phyloP scores from a whole-genome alignment of 2,329 filamentous ascomycete genomes.

The Dryadomyces quercivorus region DNA sequence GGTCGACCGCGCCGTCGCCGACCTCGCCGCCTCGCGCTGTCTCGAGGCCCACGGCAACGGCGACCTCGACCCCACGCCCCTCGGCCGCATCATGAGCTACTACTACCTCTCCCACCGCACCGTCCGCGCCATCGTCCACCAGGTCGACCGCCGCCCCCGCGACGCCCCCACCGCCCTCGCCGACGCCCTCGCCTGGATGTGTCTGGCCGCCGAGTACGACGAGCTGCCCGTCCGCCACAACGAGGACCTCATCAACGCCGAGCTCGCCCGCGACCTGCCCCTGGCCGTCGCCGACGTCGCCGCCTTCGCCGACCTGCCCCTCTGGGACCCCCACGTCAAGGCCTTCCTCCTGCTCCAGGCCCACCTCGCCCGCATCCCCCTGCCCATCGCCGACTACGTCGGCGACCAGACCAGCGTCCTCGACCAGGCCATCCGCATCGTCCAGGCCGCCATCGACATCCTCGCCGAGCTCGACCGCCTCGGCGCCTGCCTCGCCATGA shows the following conservation, averaged over 20 bases:
- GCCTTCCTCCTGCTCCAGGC: constrained; percentile 88
- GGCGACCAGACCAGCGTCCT: constrained; percentile 84
- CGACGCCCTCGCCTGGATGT: constrained; percentile 86
- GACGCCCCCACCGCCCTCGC: constrained; percentile 46
- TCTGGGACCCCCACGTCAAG: constrained; percentile 99
- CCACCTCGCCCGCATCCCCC: constrained; percentile 82
- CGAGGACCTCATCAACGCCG: constrained; percentile 91
- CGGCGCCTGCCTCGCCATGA: constrained; percentile 68
- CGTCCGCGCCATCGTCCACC: constrained; percentile 68
- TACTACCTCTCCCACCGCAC: constrained; percentile 97
- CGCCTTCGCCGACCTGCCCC: constrained; percentile 57
- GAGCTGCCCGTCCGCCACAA: constrained; percentile 97
- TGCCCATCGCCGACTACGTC: constrained; percentile 94
- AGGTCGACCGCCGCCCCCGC: constrained; percentile 37
- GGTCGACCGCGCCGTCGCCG: constrained; percentile 73
- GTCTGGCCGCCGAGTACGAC: constrained; percentile 85
- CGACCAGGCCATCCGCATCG: constrained; percentile 92
- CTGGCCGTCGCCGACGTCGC: constrained; percentile 24
- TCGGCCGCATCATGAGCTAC: constrained; percentile 99
- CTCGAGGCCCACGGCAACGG: constrained; percentile 74
- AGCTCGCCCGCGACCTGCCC: constrained; percentile 72
- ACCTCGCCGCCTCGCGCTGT: constrained; percentile 76
- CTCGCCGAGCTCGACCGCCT: constrained; percentile 79
- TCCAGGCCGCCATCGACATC: constrained; percentile 90
- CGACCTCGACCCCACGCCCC: constrained; percentile 75